Evolutionary conservation across 371 early-diverging fungal species (phyloP), one percentile per base, ranked within the genome.

Genomic region (Nematocida minor): DNA sequence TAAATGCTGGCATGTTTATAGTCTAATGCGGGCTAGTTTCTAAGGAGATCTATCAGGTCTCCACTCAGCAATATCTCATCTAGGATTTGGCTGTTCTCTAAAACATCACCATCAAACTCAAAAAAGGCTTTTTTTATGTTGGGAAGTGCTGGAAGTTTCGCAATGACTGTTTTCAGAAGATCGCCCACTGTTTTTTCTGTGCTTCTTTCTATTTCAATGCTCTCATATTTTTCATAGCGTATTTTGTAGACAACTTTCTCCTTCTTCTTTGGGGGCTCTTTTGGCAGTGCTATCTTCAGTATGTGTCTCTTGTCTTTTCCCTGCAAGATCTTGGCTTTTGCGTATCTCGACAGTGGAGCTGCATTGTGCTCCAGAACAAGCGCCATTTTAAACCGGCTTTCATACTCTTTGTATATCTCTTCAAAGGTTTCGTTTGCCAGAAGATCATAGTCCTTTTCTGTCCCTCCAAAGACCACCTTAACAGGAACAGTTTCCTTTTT

Each of bases 71-170:
- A 49, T 42, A 60, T 32, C 4, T 22, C 36, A 44, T 70, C 63
- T 38, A 70, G 70, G 9, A 27, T 6, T n/a, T 47, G 67, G 7
- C 22, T 66, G 2, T 34, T 27, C 16, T 54, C 57, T 14, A 70
- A 31, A 0, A 44, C 34, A 38, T 57, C 71, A 20, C 71, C 71
- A 57, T 70, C 57, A 42, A 70, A 70, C 32, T 55, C 42, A 27
- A 70, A 49, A 27, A 20, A 16, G 7, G 60, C 32, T 9, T 1
- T 27, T 25, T 57, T 11, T 60, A 29, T 47, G 29, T 20, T 46
- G 27, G 25, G 57, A 40, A 36, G 34, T 25, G 70, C 11, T 4
- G 48, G n/a, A 60, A 70, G 46, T 1, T 3, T 4, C 2, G 4
- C n/a, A 4, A 22, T 44, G 7, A 32, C n/a, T 4, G 27, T 62